phyloP scores from a whole-genome alignment of 257 asterid genomes.

The Nicotiana sylvestris region DNA sequence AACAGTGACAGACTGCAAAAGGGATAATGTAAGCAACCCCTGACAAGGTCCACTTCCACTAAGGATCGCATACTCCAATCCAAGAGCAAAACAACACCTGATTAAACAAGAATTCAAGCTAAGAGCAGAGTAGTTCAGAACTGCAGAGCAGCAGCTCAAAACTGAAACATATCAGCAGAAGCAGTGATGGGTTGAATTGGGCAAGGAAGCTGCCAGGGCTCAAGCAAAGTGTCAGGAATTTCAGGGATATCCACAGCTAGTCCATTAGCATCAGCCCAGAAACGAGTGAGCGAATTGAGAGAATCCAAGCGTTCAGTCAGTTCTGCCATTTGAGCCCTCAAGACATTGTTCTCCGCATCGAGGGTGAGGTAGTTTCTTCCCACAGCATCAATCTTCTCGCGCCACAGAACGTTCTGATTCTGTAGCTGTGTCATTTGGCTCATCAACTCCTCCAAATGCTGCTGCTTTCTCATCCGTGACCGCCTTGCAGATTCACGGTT shows the following conservation, averaged over 20 bases:
- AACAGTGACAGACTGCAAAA: not conserved
- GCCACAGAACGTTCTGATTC: slow-evolving; percentile 44
- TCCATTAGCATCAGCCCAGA: slow-evolving; percentile 69
- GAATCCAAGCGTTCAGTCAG: slow-evolving; percentile 69
- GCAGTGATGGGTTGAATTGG: slow-evolving; percentile 62
- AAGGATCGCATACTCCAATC: not conserved
- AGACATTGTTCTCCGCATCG: slow-evolving; percentile 58
- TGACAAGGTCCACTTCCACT: not conserved
- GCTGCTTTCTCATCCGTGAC: slow-evolving; percentile 73
- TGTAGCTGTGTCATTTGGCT: slow-evolving; percentile 38
- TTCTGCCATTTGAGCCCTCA: slow-evolving; percentile 71
- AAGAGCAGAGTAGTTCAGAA: not conserved
- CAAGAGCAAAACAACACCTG: not conserved
- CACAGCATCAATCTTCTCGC: slow-evolving; percentile 40
- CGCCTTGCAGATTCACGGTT: slow-evolving; percentile 83
- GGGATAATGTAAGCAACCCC: not conserved
- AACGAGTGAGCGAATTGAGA: slow-evolving; percentile 50
- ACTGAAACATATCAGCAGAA: slow-evolving; percentile 46
- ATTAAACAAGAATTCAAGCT: not conserved
- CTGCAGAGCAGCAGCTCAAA: slow-evolving; percentile 20
- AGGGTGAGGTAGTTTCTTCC: slow-evolving; percentile 33
- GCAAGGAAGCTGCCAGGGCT: slow-evolving; percentile 89
- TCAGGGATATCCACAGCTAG: slow-evolving; percentile 61
- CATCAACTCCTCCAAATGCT: slow-evolving; percentile 49
- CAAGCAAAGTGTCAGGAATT: slow-evolving; percentile 52